A percentile compares a stretch with the other conserved stretches of the same genome.
phyloP scores from a whole-genome alignment of 768 basidiomycete genomes.

The Phlebiopsis gigantea region DNA sequence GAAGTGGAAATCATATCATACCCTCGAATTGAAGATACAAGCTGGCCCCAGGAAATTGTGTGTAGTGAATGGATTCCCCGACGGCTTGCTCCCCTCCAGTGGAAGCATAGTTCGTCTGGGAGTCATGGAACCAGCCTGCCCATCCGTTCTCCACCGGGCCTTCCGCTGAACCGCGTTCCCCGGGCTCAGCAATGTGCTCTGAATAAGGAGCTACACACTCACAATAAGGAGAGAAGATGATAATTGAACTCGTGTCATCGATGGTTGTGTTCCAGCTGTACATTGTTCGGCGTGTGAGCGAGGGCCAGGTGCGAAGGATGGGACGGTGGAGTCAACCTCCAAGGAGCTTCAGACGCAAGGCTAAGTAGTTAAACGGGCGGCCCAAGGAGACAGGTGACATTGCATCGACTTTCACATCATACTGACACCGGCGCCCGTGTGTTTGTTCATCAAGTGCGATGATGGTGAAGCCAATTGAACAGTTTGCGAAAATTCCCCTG shows the following conservation, averaged over 20 bases:
- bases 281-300: not conserved
- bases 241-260: constrained; percentile 19
- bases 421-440: too few relatives aligned
- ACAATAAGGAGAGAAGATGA: constrained; percentile 19
- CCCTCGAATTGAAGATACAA: constrained; percentile 24
- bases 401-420: not conserved
- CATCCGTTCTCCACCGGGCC: constrained; percentile 16
- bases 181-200: too few relatives aligned
- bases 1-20: constrained; percentile 6
- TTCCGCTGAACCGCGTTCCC: constrained; percentile 16
- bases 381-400: not conserved
- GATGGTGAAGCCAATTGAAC: too few relatives aligned
- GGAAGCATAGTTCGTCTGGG: constrained; percentile 5
- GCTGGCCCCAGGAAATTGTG: constrained; percentile 21
- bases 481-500: too few relatives aligned
- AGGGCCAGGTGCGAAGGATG: too few relatives aligned
- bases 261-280: constrained; percentile 19
- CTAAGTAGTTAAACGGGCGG: not conserved
- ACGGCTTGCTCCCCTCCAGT: constrained; percentile 6
- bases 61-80: constrained; percentile 15
- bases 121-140: constrained; percentile 15
- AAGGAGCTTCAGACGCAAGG: too few relatives aligned
- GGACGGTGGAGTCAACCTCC: too few relatives aligned
- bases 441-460: not conserved
- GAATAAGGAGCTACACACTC: not conserved